Base-by-base conservation (phyloP, 108 stramenopile genomes). In the Cyclotella atomus region DNA sequence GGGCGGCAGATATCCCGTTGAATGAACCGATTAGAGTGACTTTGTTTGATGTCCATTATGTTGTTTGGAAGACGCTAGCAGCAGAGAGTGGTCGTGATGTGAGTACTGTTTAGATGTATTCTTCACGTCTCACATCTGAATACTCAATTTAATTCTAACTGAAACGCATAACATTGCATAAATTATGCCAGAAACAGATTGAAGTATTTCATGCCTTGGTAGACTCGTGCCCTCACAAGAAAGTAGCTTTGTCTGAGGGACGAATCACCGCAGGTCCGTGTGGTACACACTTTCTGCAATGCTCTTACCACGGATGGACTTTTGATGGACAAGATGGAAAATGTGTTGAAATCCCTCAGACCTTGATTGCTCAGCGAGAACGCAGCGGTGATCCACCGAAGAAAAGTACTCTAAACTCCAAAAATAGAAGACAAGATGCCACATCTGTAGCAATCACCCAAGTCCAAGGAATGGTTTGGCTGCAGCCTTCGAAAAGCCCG, bases 281-380 rank as follows among this genome's bases (percentile, higher is more conserved):
- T 29, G 16, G 33, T 8, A 8, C 44, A 7, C 52, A 62, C 8
- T 71, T 76, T 30, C 62, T 91, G 41, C 85, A 88, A 59, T 91
- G 90, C 60, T 81, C 87, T 28, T 90, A 90, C 50, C 89, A 90
- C 41, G 89, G 89, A 9, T 90, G 89, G 89, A 49, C 76, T 4
- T 90, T 90, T 73, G 79, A 90, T 59, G 85, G 87, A 19, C 76
- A 6, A 41, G 38, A 61, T 44, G 89, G 88, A 21, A 45, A 56
- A 9, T 87, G 86, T 59, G 73, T 82, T 9, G 84, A 87, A 62
- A 87, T 89, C 38, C 88, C 88, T 15, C 88, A 89, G 56, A 56
- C 83, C 43, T 50, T 81, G 10, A 55, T 71, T 56, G 50, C 75
- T 20, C 17, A 41, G 53, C 30, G 20, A 52, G 24, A 54, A 24